phyloP scores from a whole-genome alignment of 345 rosid genomes.

The Pugionium cornutum region DNA sequence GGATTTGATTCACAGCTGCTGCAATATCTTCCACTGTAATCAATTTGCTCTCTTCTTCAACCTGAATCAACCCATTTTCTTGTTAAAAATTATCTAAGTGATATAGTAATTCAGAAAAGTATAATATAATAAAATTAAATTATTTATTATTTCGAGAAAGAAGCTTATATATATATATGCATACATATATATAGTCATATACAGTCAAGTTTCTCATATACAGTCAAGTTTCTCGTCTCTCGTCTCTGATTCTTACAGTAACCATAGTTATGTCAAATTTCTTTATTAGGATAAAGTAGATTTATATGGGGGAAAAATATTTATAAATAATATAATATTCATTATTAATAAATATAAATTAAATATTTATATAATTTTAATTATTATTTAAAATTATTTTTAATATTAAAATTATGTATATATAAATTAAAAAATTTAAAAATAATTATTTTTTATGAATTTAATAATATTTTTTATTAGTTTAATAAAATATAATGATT shows the following conservation, averaged over 20 bases:
- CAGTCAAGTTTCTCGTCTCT: conserved; percentile 28
- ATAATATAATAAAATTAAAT: not conserved
- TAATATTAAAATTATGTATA: no score
- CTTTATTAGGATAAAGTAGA: no score
- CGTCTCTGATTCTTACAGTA: conserved; percentile 39
- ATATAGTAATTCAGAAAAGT: conserved; percentile 16
- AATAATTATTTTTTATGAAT: no score
- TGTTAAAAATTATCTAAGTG: not conserved
- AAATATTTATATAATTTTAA: no score
- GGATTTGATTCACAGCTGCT: conserved; percentile 67
- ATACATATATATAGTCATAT: conserved; percentile 14
- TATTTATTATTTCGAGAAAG: conserved; percentile 32
- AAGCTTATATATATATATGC: conserved; percentile 16
- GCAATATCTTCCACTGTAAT: conserved; percentile 87
- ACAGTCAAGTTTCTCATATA: no score
- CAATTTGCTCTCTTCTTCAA: conserved; percentile 79
- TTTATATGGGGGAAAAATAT: no score
- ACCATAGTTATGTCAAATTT: conserved; percentile 22
- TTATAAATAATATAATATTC: no score
- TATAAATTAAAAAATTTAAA: no score
- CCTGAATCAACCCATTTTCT: conserved; percentile 43
- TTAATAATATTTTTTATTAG: no score
- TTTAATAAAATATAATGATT: no score
- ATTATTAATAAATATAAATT: no score
- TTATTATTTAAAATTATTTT: no score